phyloP scores from a whole-genome alignment of 2,329 filamentous ascomycete species.

The Thelonectria discophora region DNA sequence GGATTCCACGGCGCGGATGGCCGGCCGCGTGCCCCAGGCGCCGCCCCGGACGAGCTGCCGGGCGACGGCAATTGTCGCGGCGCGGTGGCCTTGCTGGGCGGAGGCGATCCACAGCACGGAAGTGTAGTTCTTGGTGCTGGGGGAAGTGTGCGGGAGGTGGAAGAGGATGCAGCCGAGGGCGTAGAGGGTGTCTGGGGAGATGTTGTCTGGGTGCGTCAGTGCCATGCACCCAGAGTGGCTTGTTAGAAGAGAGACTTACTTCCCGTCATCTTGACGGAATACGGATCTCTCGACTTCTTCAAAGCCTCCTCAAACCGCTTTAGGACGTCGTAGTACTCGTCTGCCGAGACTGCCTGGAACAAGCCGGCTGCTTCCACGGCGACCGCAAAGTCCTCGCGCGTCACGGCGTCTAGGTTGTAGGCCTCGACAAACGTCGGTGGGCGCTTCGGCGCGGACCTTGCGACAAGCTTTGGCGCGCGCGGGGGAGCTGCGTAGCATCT shows the following conservation, averaged over 20 bases:
- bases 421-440: conserved; percentile 27
- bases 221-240: background rate
- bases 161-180: conserved; percentile 44
- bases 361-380: conserved; percentile 28
- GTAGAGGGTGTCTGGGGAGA: conserved; percentile 38
- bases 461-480: conserved; percentile 19
- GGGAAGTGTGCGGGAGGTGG: conserved; percentile 16
- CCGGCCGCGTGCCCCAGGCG: conserved; percentile 31
- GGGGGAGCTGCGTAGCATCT: conserved; percentile 33
- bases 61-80: conserved; percentile 45
- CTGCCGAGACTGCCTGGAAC: conserved; percentile 32
- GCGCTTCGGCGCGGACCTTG: background rate
- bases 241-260: conserved; percentile 33
- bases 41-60: conserved; percentile 34
- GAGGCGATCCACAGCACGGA: conserved; percentile 45
- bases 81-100: conserved; percentile 42
- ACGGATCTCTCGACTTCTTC: conserved; percentile 34
- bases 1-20: conserved; percentile 35
- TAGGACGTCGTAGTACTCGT: conserved; percentile 37
- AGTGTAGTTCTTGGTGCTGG: conserved; percentile 29
- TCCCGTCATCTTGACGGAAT: conserved; percentile 29
- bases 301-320: conserved; percentile 37
- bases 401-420: conserved; percentile 38
- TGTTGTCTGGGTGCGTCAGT: conserved; percentile 33
- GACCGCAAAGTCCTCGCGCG: conserved; percentile 33